A percentile compares a stretch with the other conserved stretches of the same genome.
Conservation (phyloP, 164 flowering plant genomes). For the Vitis cinerea region DNA sequence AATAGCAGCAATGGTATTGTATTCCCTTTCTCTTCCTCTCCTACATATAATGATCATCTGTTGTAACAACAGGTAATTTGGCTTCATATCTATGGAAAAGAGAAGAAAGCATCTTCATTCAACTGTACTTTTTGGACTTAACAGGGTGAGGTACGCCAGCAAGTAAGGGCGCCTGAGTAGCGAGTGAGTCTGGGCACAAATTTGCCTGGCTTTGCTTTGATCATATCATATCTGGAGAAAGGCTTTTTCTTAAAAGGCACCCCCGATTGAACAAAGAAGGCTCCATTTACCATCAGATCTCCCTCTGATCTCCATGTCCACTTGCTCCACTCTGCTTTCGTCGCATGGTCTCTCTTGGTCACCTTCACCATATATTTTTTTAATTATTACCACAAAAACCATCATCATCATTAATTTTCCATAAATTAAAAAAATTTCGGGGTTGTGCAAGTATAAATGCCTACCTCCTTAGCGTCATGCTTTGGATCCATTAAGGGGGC, state of each 20-base stretch:
- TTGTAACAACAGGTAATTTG: too few species aligned
- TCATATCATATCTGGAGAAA: constrained; percentile 25
- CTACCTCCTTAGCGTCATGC: constrained; percentile 57
- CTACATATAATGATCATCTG: too few species aligned
- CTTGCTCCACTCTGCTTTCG: constrained; percentile 37
- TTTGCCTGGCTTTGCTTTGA: constrained; percentile 36
- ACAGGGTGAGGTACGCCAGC: constrained; percentile 27
- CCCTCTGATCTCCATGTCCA: constrained; percentile 82
- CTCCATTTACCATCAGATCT: constrained; percentile 71
- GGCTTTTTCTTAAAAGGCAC: not conserved
- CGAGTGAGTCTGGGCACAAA: constrained; percentile 35
- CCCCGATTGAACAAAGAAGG: constrained; percentile 59
- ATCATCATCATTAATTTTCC: too few species aligned
- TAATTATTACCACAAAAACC: too few species aligned
- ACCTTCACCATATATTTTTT: constrained; percentile 31
- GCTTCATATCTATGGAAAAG: too few species aligned
- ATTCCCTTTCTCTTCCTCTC: too few species aligned
- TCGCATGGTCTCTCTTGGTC: constrained; percentile 68
- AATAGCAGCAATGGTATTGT: too few species aligned
- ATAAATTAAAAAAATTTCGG: too few species aligned
- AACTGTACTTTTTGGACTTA: constrained; percentile 5
- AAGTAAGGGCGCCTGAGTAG: constrained; percentile 41
- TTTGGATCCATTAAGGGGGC: constrained; percentile 19
- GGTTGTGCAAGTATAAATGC: too few species aligned
- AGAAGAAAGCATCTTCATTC: not conserved